Base-by-base conservation (phyloP, 164 flowering plant species). In the Tinospora cordifolia region DNA sequence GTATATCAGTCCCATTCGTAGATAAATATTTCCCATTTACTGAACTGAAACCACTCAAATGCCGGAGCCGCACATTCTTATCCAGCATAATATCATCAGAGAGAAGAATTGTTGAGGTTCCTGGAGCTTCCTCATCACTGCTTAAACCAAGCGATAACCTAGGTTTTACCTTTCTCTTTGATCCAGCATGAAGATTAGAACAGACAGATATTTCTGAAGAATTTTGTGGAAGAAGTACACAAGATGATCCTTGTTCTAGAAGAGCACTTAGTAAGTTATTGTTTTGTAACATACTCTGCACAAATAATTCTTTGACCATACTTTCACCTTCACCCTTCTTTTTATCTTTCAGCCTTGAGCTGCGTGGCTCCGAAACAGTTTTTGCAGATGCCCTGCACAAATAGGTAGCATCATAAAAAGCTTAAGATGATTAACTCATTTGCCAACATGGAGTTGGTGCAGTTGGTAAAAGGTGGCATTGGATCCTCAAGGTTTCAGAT, bases 291-390 rank as follows among this genome's bases (percentile, higher is more conserved):
- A 90, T 79, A 79, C 85, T 83, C 76, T 87, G 82, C 72, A 87
- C 84, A 83, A 95, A 95, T 12, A 83, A 74, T 79, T 92, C 89
- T 82, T 90, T 95, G 57, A 92, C 82, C 79, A 91, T 71, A 6
- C 75, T 76, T 71, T 95, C 96, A 51, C 98, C 99, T 83, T 89
- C 99, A 63, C 90, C 85, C 76, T 81, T 89, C 78, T 80, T 88
- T 83, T 84, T 92, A 75, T 89, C 89, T 81, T 91, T 92, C 36
- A 92, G 74, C 40, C 99, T 79, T 54, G 96, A 95, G 84, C 99
- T 95, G 39, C 96, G 85, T 54, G 96, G 97, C 70, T 84, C 96
- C 68, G 78, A 36, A 65, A 62, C 69, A 60, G 80, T 71, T 68
- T 76, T 81, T 72, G 49, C 76, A 38, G 93, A 88, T 36, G 80